Evolutionary conservation across 78 protist species (phyloP), one percentile per base, ranked within the genome.

Genomic region (Monosiga brevicollis): DNA sequence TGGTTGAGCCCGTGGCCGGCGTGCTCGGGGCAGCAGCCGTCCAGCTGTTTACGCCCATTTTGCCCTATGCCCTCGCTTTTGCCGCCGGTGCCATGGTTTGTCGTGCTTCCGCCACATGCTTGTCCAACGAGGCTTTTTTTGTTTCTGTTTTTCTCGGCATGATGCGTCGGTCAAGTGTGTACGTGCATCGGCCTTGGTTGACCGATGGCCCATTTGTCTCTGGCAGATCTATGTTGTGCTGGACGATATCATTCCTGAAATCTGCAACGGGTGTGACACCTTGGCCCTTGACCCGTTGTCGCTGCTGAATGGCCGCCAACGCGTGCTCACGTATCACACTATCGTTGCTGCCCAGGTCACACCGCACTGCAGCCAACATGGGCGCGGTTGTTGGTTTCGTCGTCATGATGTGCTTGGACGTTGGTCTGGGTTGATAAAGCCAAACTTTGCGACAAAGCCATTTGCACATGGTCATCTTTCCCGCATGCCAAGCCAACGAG

Each of bases 61-160:
- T 87, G 20, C 89, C 89, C 1, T 87, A 38, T 39, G 85, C 86
- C 9, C 79, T 87, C 79, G 76, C 87, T 1, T 79, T 87, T 40
- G 86, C 86, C 1, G 89, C 89, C 32, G 89, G 86, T 24, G 89
- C 86, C 49, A 87, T 87, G 89, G n/a, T n/a, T n/a, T n/a, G n/a
- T n/a, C n/a, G n/a, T n/a, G n/a, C n/a, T n/a, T n/a, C n/a, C n/a
- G n/a, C n/a, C n/a, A n/a, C n/a, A n/a, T n/a, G n/a, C n/a, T n/a
- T n/a, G n/a, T n/a, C n/a, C n/a, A n/a, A n/a, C n/a, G n/a, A n/a
- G n/a, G n/a, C n/a, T n/a, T n/a, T n/a, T n/a, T n/a, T n/a, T n/a
- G n/a, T n/a, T n/a, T n/a, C n/a, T n/a, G n/a, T n/a, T n/a, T n/a
- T n/a, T n/a, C n/a, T n/a, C n/a, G n/a, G n/a, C n/a, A n/a, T n/a